Percentiles rank a stretch among this genome's conserved stretches.
Evolutionary conservation across 495 filamentous ascomycete genomes (phyloP).

Genomic region (Neurospora sp.): DNA sequence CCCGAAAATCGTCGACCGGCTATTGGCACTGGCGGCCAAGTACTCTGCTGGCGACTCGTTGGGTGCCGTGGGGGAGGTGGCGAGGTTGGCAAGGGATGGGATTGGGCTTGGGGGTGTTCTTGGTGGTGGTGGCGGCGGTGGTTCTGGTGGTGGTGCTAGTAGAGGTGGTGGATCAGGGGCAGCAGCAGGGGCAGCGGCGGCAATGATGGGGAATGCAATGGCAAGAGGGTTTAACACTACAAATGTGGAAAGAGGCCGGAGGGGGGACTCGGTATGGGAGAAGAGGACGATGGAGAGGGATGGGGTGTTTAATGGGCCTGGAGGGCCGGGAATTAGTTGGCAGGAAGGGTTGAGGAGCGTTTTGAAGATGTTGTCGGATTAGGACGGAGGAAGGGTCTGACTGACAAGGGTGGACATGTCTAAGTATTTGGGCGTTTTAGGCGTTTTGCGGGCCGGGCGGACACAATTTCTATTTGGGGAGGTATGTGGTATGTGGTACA

Average conservation of each 20-base stretch:
- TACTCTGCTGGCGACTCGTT: slow-evolving; percentile 44
- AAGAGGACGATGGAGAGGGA: slow-evolving; percentile 29
- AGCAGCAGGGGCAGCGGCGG: slow-evolving; percentile 17
- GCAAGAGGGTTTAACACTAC: not conserved
- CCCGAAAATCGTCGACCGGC: slow-evolving; percentile 45
- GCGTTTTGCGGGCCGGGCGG: not conserved
- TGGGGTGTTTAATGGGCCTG: slow-evolving; percentile 6
- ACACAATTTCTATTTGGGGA: not conserved
- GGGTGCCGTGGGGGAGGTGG: slow-evolving; percentile 42
- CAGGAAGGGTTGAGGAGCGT: slow-evolving; percentile 44
- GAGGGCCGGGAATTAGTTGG: slow-evolving; percentile 24
- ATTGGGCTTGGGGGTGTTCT: slow-evolving; percentile 4
- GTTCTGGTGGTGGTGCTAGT: not conserved
- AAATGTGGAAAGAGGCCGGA: not conserved
- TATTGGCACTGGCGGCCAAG: slow-evolving; percentile 43
- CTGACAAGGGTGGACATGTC: not conserved
- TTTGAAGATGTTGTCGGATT: slow-evolving; percentile 53
- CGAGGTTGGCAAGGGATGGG: slow-evolving; percentile 29
- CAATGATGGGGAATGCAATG: slow-evolving; percentile 24
- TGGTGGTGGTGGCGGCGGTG: slow-evolving; percentile 1
- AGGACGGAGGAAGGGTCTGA: not conserved
- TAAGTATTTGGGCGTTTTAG: not conserved
- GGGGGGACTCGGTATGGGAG: slow-evolving; percentile 14
- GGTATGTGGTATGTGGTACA: not conserved
- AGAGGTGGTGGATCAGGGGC: not conserved